A percentile compares a stretch with the other conserved stretches of the same genome.
Conservation (phyloP, 2,329 filamentous ascomycete species). For the Sporothrix dimorphospora region DNA sequence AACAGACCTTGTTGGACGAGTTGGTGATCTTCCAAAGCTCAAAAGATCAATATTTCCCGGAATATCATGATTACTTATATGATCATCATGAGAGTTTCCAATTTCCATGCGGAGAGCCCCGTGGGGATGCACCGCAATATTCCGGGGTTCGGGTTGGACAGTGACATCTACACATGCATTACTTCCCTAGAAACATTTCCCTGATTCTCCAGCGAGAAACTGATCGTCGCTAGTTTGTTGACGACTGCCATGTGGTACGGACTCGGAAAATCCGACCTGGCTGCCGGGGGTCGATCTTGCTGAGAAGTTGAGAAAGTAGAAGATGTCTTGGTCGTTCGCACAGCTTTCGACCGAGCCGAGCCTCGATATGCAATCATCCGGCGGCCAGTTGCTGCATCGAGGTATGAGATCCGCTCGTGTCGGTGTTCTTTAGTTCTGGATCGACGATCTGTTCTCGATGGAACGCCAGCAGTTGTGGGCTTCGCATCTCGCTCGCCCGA, state of each 20-base stretch:
- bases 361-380: not conserved
- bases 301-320: not conserved
- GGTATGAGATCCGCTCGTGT: not conserved
- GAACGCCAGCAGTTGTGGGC: no score
- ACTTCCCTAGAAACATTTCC: no score
- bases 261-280: not conserved
- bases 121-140: not conserved
- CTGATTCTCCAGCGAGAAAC: not conserved
- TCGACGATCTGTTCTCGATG: not conserved
- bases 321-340: not conserved
- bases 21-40: not conserved
- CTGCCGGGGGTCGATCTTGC: not conserved
- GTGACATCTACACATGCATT: not conserved
- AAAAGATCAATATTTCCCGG: not conserved
- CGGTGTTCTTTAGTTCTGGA: not conserved
- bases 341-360: slow-evolving; percentile 1
- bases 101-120: not conserved
- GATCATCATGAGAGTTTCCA: not conserved
- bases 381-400: not conserved
- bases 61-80: not conserved
- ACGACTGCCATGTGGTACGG: not conserved
- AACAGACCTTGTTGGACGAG: not conserved
- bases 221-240: not conserved
- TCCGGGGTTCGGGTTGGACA: not conserved
- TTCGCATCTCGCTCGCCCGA: not conserved